phyloP scores from a whole-genome alignment of 306 rosid genomes.

The Vachellia pachyceras region DNA sequence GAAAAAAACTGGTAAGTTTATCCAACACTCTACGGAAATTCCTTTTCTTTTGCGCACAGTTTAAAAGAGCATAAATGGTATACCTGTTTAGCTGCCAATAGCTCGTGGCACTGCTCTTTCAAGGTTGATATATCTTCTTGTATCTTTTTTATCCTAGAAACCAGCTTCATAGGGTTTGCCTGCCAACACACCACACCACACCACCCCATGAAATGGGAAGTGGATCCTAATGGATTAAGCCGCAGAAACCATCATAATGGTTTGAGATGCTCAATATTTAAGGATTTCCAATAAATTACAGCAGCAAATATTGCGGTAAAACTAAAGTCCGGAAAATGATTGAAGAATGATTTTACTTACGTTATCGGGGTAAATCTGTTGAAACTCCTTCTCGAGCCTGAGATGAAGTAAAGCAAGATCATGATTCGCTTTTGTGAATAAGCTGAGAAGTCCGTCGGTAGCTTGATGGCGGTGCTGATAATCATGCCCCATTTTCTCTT shows the following conservation, averaged over 20 bases:
- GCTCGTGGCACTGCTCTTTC: conserved; percentile 82
- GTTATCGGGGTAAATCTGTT: conserved; percentile 73
- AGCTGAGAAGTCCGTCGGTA: conserved; percentile 59
- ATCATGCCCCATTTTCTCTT: conserved; percentile 50
- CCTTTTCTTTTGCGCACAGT: not conserved
- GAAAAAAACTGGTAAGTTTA: not conserved
- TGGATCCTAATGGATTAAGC: not conserved
- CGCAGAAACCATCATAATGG: not conserved
- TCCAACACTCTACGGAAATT: conserved; percentile 19
- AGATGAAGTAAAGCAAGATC: conserved; percentile 58
- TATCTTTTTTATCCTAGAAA: conserved; percentile 74
- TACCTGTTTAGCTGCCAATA: conserved; percentile 89
- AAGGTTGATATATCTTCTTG: conserved; percentile 68
- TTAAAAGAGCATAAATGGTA: not conserved
- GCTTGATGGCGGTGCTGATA: conserved; percentile 63
- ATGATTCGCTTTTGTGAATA: conserved; percentile 76
- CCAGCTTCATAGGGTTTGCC: conserved; percentile 91
- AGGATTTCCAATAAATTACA: not conserved
- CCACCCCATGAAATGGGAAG: not conserved
- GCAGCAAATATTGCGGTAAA: not conserved
- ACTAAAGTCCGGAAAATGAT: not conserved
- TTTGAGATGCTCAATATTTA: not conserved
- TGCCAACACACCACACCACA: conserved; percentile 26
- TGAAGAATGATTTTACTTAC: conserved; percentile 43
- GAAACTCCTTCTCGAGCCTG: conserved; percentile 82